Percentiles rank a stretch among this genome's conserved stretches.
phyloP scores from a whole-genome alignment of 83 land plant species.

The Thuja plicata region DNA sequence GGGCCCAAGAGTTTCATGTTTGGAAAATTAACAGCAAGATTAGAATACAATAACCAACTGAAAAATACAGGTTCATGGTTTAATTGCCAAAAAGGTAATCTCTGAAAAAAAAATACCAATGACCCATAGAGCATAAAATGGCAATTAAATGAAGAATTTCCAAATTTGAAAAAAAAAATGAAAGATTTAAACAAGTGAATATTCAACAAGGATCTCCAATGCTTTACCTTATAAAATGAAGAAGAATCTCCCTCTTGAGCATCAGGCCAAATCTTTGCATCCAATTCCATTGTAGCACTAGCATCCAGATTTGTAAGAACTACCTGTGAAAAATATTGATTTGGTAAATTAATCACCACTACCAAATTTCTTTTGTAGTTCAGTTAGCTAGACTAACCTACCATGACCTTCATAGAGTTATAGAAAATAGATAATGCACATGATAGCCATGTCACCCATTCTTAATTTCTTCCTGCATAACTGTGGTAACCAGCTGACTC shows the following conservation, averaged over 20 bases:
- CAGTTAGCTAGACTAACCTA: not conserved
- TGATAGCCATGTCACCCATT: not conserved
- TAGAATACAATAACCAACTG: not conserved
- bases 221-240: conserved; percentile 70
- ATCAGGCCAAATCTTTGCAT: conserved; percentile 96
- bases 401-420: not conserved
- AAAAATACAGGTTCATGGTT: not conserved
- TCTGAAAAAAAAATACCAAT: not conserved
- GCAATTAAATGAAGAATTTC: not conserved
- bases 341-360: not conserved
- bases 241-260: conserved; percentile 63
- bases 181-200: not conserved
- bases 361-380: not conserved
- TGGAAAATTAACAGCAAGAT: not conserved
- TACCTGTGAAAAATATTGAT: conserved; percentile 49
- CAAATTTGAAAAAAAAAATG: not conserved
- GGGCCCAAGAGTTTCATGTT: not conserved
- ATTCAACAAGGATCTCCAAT: not conserved
- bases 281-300: conserved; percentile 48
- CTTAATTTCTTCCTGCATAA: not conserved
- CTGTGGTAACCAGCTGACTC: not conserved
- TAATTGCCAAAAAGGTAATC: not conserved
- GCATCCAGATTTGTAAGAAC: conserved; percentile 82
- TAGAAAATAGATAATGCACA: not conserved
- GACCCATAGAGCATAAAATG: no score